These are phyloP conservation scores for Pythium phragmitis DNA, from an alignment of 352 stramenopile genomes.

Conservation along the genomic window DNA sequence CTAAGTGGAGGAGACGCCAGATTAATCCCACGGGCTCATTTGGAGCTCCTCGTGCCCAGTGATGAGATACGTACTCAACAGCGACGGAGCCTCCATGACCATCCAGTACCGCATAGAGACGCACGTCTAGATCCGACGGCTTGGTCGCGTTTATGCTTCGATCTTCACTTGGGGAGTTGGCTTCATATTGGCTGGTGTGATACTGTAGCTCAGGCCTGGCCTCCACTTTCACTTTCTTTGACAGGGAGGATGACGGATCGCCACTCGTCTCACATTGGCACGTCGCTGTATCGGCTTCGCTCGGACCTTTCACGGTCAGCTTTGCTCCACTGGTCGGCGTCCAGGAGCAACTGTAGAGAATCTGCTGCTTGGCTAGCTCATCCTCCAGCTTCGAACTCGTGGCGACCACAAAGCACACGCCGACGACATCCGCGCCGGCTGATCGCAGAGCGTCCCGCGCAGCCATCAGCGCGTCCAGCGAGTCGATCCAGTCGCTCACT, in stretches of 20 bases:
- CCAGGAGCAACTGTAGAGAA: slow-evolving; percentile 52
- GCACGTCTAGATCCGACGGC: slow-evolving; percentile 38
- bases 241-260: neutral
- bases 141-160: slow-evolving; percentile 56
- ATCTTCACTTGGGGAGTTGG: slow-evolving; percentile 67
- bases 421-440: slow-evolving; percentile 47
- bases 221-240: neutral
- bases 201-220: slow-evolving; percentile 22
- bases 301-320: slow-evolving; percentile 19
- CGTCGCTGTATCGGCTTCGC: neutral
- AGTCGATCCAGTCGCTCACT: slow-evolving; percentile 61
- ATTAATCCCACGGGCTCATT: neutral
- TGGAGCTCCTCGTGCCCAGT: neutral
- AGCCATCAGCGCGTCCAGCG: slow-evolving; percentile 41
- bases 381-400: slow-evolving; percentile 37
- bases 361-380: slow-evolving; percentile 37
- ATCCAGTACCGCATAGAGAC: slow-evolving; percentile 62
- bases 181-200: slow-evolving; percentile 62
- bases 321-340: slow-evolving; percentile 36
- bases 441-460: slow-evolving; percentile 37
- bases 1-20: slow-evolving; percentile 3
- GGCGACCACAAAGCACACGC: slow-evolving; percentile 45
- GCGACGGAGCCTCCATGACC: slow-evolving; percentile 64
- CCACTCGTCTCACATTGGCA: too few relatives aligned
- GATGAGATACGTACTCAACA: slow-evolving; percentile 38